Evolutionary conservation across 352 stramenopile species (phyloP).

Genomic region (Globisporangium mamillatum): DNA sequence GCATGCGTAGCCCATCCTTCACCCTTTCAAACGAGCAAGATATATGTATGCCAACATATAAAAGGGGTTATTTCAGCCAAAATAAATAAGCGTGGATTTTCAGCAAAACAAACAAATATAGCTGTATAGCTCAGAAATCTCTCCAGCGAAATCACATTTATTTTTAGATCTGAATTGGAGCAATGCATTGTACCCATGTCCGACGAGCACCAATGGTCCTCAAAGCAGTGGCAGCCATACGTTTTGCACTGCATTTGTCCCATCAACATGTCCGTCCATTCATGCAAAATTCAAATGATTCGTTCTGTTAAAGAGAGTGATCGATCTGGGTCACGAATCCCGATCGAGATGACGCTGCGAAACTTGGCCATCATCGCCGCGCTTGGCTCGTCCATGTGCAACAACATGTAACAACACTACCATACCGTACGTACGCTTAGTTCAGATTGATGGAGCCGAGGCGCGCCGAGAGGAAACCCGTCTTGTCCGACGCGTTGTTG

Average conservation of each 20-base stretch:
- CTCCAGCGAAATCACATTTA: neutral
- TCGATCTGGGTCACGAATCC: too few species aligned
- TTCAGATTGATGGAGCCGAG: conserved; percentile 11
- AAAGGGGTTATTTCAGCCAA: too few species aligned
- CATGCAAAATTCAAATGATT: neutral
- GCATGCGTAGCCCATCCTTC: too few species aligned
- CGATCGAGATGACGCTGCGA: too few species aligned
- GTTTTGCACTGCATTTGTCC: neutral
- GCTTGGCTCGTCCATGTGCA: neutral
- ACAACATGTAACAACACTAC: neutral
- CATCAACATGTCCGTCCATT: neutral
- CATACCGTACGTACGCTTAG: neutral
- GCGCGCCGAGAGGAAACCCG: conserved; percentile 11
- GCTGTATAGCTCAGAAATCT: too few species aligned
- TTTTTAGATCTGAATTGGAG: neutral
- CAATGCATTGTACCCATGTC: neutral
- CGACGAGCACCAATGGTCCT: neutral
- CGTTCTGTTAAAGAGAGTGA: neutral
- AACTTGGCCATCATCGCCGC: too few species aligned
- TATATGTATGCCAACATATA: neutral
- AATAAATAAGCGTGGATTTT: too few species aligned
- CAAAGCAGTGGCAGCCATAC: too few species aligned
- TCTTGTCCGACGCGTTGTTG: conserved; percentile 14
- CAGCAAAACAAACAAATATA: too few species aligned
- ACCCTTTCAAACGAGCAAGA: too few species aligned